A percentile compares a stretch with the other conserved stretches of the same genome.
These are phyloP conservation scores for Exophiala xenobiotica DNA, from an alignment of 2,329 filamentous ascomycete genomes.

Conservation along the genomic window DNA sequence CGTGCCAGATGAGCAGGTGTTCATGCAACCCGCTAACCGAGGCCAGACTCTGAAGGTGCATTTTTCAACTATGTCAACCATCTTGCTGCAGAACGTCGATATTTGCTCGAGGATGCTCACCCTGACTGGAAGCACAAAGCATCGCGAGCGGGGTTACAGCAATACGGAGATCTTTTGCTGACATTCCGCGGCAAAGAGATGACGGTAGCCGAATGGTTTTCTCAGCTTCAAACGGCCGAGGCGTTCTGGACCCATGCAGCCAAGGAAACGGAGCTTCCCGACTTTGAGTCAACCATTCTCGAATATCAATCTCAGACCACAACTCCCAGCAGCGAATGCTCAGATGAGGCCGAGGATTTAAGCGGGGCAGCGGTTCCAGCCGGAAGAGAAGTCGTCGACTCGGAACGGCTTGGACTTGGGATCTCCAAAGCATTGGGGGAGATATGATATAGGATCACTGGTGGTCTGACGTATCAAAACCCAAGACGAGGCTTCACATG, in stretches of 20 bases:
- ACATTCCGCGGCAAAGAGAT: conserved; percentile 22
- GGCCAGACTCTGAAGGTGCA: conserved; percentile 22
- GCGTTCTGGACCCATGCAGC: conserved; percentile 20
- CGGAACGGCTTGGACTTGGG: conserved; percentile 9
- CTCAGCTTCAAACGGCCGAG: conserved; percentile 18
- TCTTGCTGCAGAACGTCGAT: conserved; percentile 21
- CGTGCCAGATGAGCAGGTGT: neutral
- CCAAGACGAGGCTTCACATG: conserved; percentile 10
- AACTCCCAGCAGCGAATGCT: conserved; percentile 17
- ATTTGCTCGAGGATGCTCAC: conserved; percentile 25
- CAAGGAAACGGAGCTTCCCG: conserved; percentile 20
- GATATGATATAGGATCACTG: neutral
- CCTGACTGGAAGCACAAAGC: conserved; percentile 29
- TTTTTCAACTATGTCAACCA: conserved; percentile 30
- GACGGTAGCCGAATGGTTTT: conserved; percentile 23
- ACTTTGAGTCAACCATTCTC: conserved; percentile 23
- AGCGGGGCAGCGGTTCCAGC: conserved; percentile 4
- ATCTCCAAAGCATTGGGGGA: conserved; percentile 12
- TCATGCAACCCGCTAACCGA: conserved; percentile 1
- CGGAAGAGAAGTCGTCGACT: conserved; percentile 9
- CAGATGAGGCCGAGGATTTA: conserved; percentile 7
- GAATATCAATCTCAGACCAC: conserved; percentile 19
- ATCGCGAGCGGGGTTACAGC: conserved; percentile 15
- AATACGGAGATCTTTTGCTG: conserved; percentile 15
- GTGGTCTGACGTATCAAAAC: conserved; percentile 12